These are phyloP conservation scores for Solanum sitiens DNA, from an alignment of 257 asterid species.

Conservation along the genomic window DNA sequence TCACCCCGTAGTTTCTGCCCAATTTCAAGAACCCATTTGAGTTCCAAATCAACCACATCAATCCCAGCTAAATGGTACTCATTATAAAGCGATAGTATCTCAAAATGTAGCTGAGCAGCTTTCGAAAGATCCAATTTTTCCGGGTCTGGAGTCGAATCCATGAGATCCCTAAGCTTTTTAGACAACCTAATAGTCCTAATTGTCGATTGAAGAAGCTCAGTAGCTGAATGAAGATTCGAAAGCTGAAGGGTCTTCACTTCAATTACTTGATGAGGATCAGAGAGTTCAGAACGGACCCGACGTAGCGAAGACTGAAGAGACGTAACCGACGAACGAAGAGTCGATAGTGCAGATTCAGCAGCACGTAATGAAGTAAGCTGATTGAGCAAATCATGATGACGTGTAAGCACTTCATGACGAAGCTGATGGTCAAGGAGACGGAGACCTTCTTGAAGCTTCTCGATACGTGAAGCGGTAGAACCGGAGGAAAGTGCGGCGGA, in stretches of 20 bases:
- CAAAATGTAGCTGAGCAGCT: constrained; percentile 88
- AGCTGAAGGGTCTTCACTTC: constrained; percentile 63
- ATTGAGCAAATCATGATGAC: constrained; percentile 68
- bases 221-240: constrained; percentile 55
- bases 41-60: constrained; percentile 68
- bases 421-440: constrained; percentile 72
- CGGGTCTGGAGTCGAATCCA: constrained; percentile 40
- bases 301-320: constrained; percentile 70
- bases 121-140: constrained; percentile 78
- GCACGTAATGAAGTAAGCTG: constrained; percentile 78
- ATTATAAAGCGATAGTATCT: constrained; percentile 57
- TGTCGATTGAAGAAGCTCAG: constrained; percentile 50
- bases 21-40: constrained; percentile 79
- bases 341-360: constrained; percentile 62
- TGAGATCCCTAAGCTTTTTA: constrained; percentile 55
- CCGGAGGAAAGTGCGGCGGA: constrained; percentile 95
- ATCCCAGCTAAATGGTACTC: constrained; percentile 71
- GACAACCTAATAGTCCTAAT: constrained; percentile 50
- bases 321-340: constrained; percentile 67
- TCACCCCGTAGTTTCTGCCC: constrained; percentile 70
- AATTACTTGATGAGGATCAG: constrained; percentile 69
- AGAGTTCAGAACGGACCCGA: constrained; percentile 64
- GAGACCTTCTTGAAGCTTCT: constrained; percentile 82
- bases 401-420: constrained; percentile 82
- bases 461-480: constrained; percentile 90